Percentiles rank a stretch among this genome's conserved stretches.
phyloP scores from a whole-genome alignment of 2,329 filamentous ascomycete species.

The Akanthomyces lecanii region DNA sequence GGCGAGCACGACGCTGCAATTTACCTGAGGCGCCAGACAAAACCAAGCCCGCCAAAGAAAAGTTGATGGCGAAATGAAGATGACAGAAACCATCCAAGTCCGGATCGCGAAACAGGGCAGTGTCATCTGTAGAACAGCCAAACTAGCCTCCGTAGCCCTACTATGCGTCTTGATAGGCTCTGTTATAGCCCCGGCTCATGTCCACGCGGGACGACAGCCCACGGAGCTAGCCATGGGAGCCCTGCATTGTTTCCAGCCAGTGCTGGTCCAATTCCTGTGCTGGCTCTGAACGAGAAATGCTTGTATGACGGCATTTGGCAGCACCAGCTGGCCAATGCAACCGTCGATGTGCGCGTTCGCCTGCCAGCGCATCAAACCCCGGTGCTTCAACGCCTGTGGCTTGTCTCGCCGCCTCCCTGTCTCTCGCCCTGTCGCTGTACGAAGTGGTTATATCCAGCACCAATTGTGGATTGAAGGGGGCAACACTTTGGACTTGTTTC shows the following conservation, averaged over 20 bases:
- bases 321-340: conserved; percentile 9
- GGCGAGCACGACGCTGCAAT: conserved; percentile 7
- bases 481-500: not conserved
- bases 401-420: conserved; percentile 10
- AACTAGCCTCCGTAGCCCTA: not conserved
- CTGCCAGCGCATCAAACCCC: conserved; percentile 13
- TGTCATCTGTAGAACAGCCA: not conserved
- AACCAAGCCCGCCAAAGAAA: not conserved
- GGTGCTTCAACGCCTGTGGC: conserved; percentile 12
- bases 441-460: not conserved
- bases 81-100: not conserved
- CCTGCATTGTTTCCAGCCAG: not conserved
- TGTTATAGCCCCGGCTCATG: conserved; percentile 8
- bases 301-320: conserved; percentile 11
- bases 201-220: conserved; percentile 8
- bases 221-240: conserved; percentile 13
- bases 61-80: not conserved
- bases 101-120: conserved; percentile 7
- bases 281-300: not conserved
- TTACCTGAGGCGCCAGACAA: conserved; percentile 4
- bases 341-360: conserved; percentile 2
- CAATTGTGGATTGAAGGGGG: not conserved
- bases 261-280: conserved; percentile 7
- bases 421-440: not conserved
- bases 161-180: conserved; percentile 9